Conservation (phyloP, 2,329 filamentous ascomycete genomes). For the Immersiporthe knoxdaviesiana region DNA sequence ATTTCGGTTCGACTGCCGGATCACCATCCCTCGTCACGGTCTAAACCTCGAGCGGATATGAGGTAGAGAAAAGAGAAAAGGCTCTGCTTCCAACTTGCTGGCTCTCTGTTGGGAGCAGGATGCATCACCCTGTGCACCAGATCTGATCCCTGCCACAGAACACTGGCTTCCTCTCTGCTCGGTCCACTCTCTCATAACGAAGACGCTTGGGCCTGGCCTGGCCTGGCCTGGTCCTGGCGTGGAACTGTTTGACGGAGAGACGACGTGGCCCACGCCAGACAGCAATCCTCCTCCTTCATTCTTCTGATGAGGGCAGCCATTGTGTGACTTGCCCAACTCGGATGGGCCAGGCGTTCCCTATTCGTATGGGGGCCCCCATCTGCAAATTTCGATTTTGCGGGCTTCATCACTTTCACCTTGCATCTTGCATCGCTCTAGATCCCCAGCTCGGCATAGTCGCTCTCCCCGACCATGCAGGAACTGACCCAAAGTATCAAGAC, state of each 20-base stretch:
- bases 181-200: background rate
- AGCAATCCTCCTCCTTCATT: background rate
- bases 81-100: background rate
- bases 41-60: background rate
- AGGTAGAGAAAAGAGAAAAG: background rate
- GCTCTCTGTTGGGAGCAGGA: background rate
- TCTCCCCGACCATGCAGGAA: background rate
- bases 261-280: background rate
- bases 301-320: background rate
- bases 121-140: background rate
- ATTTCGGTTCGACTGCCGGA: slow-evolving; percentile 7
- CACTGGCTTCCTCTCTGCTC: background rate
- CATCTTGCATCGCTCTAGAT: slow-evolving; percentile 1
- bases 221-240: background rate
- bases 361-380: background rate
- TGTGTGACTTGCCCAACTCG: background rate
- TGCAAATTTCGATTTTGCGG: background rate
- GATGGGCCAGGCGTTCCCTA: background rate
- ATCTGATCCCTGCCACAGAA: background rate
- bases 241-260: background rate
- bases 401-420: background rate
- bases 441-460: slow-evolving; percentile 2
- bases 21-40: background rate
- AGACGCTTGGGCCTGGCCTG: background rate
- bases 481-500: background rate